Evolutionary conservation across 176 grass and related monocot genomes (phyloP), one percentile per base, ranked within the genome.

Genomic region (Themeda triandra): DNA sequence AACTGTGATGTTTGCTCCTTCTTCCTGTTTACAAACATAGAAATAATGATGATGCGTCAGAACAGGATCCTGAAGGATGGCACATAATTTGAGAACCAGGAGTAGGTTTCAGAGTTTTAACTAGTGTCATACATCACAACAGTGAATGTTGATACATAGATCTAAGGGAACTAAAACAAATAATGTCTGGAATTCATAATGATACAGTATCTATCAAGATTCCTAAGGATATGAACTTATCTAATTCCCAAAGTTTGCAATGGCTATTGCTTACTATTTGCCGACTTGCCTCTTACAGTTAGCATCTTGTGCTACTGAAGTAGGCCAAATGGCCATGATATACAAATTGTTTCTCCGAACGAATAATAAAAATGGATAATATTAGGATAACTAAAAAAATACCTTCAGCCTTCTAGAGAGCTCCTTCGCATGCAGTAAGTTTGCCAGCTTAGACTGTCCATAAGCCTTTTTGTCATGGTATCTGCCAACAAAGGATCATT

Each of bases 401-500:
- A 98, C 96, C 96, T 88, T 72, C 19, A 98, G 86, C 71, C 91
- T 80, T 81, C 87, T 89, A 33, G 93, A 93, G 48, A 98, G 96
- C 87, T 93, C 96, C 48, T 88, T 98, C 0, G 89, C 91, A 12
- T 98, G 96, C 73, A 98, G 89, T 75, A 98, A 87, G 76, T 95
- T 98, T 62, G 96, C 93, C 60, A 98, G 87, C 89, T 98, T 98
- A 70, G 96, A 98, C 76, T 98, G 96, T 60, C 93, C 96, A 67
- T 98, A 98, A 53, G 96, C 89, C 68, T 87, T 93, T 69, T 95
- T 98, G 64, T 98, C 96, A 6, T 88, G 68, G 75, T 98, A 98
- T 90, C 96, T 98, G 68, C 68, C 65, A 87, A 82, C 45, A 79
- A 12, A 69, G 83, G 72, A 73, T 13, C n/a, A 59, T 88, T 54